phyloP scores from a whole-genome alignment of 2,329 filamentous ascomycete genomes.

The Berkeleyomyces basicola region DNA sequence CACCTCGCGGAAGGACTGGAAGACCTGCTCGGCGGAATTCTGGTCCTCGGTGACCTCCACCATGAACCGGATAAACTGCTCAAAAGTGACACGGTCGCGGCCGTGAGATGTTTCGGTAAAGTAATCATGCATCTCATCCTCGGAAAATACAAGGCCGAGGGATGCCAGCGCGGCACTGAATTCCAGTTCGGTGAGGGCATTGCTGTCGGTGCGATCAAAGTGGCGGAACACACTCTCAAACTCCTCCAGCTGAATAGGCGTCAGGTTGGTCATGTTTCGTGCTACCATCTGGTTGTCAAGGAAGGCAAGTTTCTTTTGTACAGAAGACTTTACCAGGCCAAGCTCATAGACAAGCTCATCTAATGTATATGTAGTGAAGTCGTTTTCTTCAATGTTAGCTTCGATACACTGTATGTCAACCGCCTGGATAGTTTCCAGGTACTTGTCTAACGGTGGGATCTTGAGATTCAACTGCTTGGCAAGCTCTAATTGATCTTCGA shows the following conservation, averaged over 20 bases:
- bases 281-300: conserved; percentile 98
- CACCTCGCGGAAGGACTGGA: conserved; percentile 93
- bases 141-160: conserved; percentile 86
- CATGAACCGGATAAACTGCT: conserved; percentile 99
- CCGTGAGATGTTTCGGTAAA: conserved; percentile 76
- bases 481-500: conserved; percentile 84
- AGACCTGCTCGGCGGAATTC: conserved; percentile 96
- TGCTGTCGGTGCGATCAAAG: conserved; percentile 86
- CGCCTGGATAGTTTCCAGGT: conserved; percentile 70
- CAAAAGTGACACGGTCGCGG: conserved; percentile 72
- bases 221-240: conserved; percentile 97
- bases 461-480: conserved; percentile 74
- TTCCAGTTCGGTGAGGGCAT: conserved; percentile 80
- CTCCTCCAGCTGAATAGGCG: conserved; percentile 93
- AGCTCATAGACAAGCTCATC: conserved; percentile 93
- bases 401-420: conserved; percentile 82
- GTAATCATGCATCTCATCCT: conserved; percentile 94
- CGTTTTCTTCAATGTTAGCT: conserved; percentile 97
- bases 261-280: conserved; percentile 95
- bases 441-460: conserved; percentile 76
- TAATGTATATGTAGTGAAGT: conserved; percentile 98
- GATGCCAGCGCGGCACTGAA: conserved; percentile 94
- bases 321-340: conserved; percentile 74
- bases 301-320: conserved; percentile 92
- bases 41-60: conserved; percentile 97